Conservation (phyloP, 1,284 basidiomycete species). For the Rugiboletus extremiorientalis region DNA sequence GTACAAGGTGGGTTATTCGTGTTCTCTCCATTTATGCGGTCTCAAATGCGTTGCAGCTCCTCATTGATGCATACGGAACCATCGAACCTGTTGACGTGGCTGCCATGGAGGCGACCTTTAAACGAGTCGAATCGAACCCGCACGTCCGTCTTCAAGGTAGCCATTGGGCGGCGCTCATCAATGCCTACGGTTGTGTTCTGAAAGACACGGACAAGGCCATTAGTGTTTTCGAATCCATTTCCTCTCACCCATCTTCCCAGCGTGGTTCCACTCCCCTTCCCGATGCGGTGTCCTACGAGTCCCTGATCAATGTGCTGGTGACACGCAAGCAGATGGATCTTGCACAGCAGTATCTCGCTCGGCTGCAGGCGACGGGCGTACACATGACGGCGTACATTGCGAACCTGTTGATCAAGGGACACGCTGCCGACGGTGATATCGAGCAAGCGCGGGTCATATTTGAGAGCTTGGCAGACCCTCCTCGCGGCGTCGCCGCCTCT, state of each 20-base stretch:
- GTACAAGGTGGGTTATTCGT: slow-evolving; percentile 69
- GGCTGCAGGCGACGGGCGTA: slow-evolving; percentile 65
- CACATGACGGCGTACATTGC: slow-evolving; percentile 96
- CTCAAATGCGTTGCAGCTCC: slow-evolving; percentile 51
- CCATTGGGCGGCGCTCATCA: slow-evolving; percentile 93
- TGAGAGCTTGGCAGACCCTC: slow-evolving; percentile 84
- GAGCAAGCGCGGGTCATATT: slow-evolving; percentile 77
- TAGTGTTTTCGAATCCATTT: slow-evolving; percentile 77
- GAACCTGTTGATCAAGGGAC: slow-evolving; percentile 90
- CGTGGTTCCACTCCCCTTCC: slow-evolving; percentile 41
- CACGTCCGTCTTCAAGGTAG: slow-evolving; percentile 71
- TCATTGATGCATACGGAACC: slow-evolving; percentile 89
- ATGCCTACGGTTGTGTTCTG: slow-evolving; percentile 82
- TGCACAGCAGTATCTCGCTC: slow-evolving; percentile 66
- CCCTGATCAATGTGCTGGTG: slow-evolving; percentile 86
- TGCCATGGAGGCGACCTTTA: slow-evolving; percentile 77
- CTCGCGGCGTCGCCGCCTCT: slow-evolving; percentile 84
- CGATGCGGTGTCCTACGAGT: slow-evolving; percentile 91
- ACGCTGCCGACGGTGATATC: slow-evolving; percentile 73
- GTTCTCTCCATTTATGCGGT: not conserved
- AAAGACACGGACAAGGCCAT: slow-evolving; percentile 82
- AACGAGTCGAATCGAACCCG: slow-evolving; percentile 52
- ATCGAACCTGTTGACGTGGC: slow-evolving; percentile 82
- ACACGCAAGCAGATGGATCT: slow-evolving; percentile 81
- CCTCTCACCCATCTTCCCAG: slow-evolving; percentile 46